A percentile compares a stretch with the other conserved stretches of the same genome.
These are phyloP conservation scores for Phytophthora foliorum DNA, from an alignment of 352 stramenopile genomes.

Conservation along the genomic window DNA sequence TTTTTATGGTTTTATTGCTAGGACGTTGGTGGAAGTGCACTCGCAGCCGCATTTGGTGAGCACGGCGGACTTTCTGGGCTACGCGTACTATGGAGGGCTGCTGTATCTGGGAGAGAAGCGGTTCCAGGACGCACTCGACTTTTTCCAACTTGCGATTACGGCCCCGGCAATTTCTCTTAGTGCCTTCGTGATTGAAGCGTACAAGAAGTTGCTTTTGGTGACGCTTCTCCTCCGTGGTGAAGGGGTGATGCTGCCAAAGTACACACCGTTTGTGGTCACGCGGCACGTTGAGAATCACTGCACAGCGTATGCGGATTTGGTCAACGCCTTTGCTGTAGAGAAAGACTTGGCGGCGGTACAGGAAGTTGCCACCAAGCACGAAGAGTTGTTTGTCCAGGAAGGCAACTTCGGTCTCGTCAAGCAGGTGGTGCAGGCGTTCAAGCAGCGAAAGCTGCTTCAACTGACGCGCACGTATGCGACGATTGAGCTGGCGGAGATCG, in stretches of 20 bases:
- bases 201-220: conserved; percentile 85
- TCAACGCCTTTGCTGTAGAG: conserved; percentile 59
- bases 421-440: conserved; percentile 73
- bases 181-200: conserved; percentile 84
- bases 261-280: conserved; percentile 81
- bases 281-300: conserved; percentile 79
- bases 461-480: conserved; percentile 85
- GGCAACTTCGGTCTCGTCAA: conserved; percentile 84
- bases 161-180: conserved; percentile 76
- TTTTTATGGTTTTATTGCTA: conserved; percentile 30
- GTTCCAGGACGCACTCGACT: conserved; percentile 78
- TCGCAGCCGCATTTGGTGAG: conserved; percentile 60
- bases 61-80: conserved; percentile 78
- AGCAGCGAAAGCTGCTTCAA: conserved; percentile 77
- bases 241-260: conserved; percentile 71
- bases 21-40: conserved; percentile 80
- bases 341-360: conserved; percentile 46
- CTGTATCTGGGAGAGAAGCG: conserved; percentile 82
- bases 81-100: conserved; percentile 87
- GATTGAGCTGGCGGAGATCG: conserved; percentile 73
- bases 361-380: conserved; percentile 53
- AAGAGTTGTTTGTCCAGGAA: conserved; percentile 62
- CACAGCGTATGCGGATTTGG: conserved; percentile 64
- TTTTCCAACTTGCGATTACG: conserved; percentile 80
- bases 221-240: conserved; percentile 73